Evolutionary conservation across 345 rosid species (phyloP).

Genomic region (Laguncularia racemosa): DNA sequence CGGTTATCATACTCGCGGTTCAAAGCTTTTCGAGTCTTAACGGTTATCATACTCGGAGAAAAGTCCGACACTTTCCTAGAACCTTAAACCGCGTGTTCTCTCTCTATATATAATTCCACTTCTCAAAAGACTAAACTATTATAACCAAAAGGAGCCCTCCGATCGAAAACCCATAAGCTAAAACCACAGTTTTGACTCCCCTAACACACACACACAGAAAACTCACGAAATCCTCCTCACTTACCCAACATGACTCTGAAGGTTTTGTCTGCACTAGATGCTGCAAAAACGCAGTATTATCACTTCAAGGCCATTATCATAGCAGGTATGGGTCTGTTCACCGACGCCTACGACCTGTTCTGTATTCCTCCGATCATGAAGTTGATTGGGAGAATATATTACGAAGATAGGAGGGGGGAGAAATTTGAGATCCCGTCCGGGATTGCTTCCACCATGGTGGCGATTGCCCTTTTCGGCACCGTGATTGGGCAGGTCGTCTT

Average conservation of each 20-base stretch:
- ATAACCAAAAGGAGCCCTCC: no score
- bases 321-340: slow-evolving; percentile 58
- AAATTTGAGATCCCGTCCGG: background rate
- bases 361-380: slow-evolving; percentile 37
- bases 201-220: no score
- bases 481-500: slow-evolving; percentile 47
- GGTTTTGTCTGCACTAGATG: slow-evolving; percentile 41
- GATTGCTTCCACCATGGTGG: slow-evolving; percentile 20
- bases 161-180: no score
- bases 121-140: no score
- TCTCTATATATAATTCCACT: no score
- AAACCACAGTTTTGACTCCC: no score
- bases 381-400: slow-evolving; percentile 31
- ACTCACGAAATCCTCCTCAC: background rate
- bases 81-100: no score
- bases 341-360: slow-evolving; percentile 51
- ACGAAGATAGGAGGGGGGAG: background rate
- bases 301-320: slow-evolving; percentile 51
- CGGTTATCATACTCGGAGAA: no score
- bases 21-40: no score
- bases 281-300: slow-evolving; percentile 35
- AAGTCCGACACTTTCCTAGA: no score
- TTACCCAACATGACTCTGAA: slow-evolving; percentile 22
- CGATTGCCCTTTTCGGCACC: slow-evolving; percentile 42
- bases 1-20: no score